A percentile compares a stretch with the other conserved stretches of the same genome.
Evolutionary conservation across 2,329 filamentous ascomycete species (phyloP).

Genomic region (Fusarium fracticaudum): DNA sequence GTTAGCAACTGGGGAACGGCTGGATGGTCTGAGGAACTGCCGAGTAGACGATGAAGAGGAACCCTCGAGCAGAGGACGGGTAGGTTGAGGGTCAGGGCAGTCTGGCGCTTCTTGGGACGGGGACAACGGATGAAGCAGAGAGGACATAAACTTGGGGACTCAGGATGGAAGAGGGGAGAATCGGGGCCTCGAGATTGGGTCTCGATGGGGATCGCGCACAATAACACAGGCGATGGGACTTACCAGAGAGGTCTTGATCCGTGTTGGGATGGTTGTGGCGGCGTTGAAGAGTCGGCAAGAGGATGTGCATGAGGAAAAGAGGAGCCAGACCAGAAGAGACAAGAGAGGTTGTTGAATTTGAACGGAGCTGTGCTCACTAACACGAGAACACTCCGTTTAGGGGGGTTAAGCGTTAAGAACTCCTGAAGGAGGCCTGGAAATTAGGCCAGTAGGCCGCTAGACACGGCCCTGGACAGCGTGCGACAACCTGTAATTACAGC

Average conservation of each 20-base stretch:
- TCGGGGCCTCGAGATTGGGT: slow-evolving; percentile 40
- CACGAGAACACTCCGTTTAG: slow-evolving; percentile 28
- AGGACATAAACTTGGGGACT: slow-evolving; percentile 32
- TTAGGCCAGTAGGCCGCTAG: slow-evolving; percentile 5
- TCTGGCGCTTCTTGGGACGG: slow-evolving; percentile 39
- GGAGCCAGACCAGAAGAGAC: slow-evolving; percentile 46
- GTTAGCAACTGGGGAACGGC: slow-evolving; percentile 37
- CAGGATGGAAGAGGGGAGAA: slow-evolving; percentile 39
- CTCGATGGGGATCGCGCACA: slow-evolving; percentile 50
- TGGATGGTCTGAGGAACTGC: background rate
- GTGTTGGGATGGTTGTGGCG: slow-evolving; percentile 48
- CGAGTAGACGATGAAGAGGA: slow-evolving; percentile 21
- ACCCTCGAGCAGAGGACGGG: slow-evolving; percentile 17
- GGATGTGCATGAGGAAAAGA: slow-evolving; percentile 58
- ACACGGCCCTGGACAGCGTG: background rate
- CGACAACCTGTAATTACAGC: slow-evolving; percentile 20
- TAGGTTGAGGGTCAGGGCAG: slow-evolving; percentile 27
- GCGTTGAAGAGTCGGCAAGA: slow-evolving; percentile 47
- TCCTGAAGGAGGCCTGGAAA: slow-evolving; percentile 16
- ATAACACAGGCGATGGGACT: slow-evolving; percentile 48
- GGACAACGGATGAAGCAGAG: slow-evolving; percentile 41
- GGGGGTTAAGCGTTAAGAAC: slow-evolving; percentile 15
- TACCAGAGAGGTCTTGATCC: slow-evolving; percentile 49
- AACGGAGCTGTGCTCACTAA: slow-evolving; percentile 45
- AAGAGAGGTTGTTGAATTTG: slow-evolving; percentile 53